phyloP scores from a whole-genome alignment of 768 basidiomycete genomes.

The Asterophora parasitica region DNA sequence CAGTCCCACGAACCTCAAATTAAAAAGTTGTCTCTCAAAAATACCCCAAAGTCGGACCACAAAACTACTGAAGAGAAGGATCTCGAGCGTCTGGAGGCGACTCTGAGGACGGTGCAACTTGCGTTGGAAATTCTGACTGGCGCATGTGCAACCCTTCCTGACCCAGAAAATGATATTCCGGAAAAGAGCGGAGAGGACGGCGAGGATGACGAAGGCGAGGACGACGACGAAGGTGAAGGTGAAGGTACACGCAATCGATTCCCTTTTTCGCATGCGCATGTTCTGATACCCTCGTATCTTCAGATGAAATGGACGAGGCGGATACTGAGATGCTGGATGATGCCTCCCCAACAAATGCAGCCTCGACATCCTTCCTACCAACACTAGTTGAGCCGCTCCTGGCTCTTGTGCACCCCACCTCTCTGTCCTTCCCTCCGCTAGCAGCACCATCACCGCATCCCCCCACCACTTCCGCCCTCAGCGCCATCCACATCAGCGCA shows the following conservation, averaged over 20 bases:
- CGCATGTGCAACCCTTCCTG: constrained; percentile 82
- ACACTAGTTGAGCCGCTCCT: constrained; percentile 67
- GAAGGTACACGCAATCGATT: constrained; percentile 1
- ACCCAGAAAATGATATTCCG: constrained; percentile 46
- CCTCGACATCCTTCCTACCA: constrained; percentile 43
- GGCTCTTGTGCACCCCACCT: constrained; percentile 65
- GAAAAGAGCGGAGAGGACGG: constrained; percentile 34
- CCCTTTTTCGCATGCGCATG: not conserved
- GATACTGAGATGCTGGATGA: constrained; percentile 40
- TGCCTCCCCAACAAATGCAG: constrained; percentile 30
- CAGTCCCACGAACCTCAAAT: constrained; percentile 48
- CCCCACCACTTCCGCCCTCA: constrained; percentile 82
- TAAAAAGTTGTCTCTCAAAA: constrained; percentile 56
- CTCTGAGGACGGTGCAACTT: constrained; percentile 69
- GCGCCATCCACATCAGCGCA: constrained; percentile 78
- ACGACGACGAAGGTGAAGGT: constrained; percentile 28
- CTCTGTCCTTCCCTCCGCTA: constrained; percentile 77
- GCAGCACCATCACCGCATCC: constrained; percentile 71
- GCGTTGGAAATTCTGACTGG: constrained; percentile 88
- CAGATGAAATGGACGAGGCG: constrained; percentile 19
- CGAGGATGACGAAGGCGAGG: constrained; percentile 28
- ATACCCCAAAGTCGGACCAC: constrained; percentile 73
- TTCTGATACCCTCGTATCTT: not conserved
- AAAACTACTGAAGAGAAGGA: constrained; percentile 63
- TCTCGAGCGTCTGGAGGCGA: constrained; percentile 68